These are phyloP conservation scores for Acanthamoeba lenticulata DNA, from an alignment of 208 protist genomes.

Conservation along the genomic window DNA sequence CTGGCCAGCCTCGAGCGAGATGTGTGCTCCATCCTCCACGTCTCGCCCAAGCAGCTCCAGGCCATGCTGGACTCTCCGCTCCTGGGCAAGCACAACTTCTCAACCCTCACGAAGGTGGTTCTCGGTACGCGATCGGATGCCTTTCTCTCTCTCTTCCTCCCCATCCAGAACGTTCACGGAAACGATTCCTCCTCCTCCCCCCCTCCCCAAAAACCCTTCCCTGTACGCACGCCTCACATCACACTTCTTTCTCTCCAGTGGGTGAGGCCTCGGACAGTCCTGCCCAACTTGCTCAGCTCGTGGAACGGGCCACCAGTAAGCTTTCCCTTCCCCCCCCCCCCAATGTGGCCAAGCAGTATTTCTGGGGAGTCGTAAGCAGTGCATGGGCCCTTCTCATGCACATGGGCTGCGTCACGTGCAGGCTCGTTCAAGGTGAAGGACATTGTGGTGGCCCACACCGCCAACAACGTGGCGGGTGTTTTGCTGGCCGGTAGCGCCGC, in stretches of 20 bases:
- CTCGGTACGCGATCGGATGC: background rate
- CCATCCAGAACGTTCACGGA: too few species aligned
- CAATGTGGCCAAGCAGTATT: too few species aligned
- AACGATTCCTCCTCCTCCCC: too few species aligned
- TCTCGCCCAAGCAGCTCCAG: background rate
- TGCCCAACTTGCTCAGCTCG: background rate
- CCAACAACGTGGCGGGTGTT: background rate
- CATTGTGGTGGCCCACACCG: background rate
- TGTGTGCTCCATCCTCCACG: background rate
- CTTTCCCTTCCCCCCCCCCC: background rate
- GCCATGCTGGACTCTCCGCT: background rate
- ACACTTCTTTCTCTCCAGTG: background rate
- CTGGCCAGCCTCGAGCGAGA: background rate
- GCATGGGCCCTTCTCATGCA: too few species aligned
- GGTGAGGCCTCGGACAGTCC: background rate
- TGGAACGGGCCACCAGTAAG: background rate
- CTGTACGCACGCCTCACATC: too few species aligned
- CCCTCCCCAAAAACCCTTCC: too few species aligned
- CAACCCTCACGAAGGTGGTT: background rate
- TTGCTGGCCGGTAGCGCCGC: background rate
- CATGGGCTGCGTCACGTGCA: background rate
- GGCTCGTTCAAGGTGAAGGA: background rate
- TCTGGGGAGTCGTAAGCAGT: too few species aligned
- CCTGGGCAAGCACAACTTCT: background rate
- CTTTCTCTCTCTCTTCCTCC: too few species aligned